Base-by-base conservation (phyloP, 768 basidiomycete genomes). In the Mrakia frigida region DNA sequence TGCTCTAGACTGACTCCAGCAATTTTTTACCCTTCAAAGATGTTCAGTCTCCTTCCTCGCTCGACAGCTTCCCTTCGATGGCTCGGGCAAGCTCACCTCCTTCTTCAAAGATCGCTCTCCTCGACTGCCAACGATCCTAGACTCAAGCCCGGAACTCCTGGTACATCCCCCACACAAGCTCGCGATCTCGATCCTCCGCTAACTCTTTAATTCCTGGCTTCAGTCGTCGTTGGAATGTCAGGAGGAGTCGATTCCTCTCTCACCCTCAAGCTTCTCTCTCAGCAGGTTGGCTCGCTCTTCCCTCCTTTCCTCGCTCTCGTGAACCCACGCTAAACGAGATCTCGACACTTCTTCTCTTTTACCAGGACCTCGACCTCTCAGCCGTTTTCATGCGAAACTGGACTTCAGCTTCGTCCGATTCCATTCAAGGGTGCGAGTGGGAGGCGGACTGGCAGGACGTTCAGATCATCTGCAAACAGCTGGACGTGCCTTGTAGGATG, bases 331-430 rank as follows among this genome's bases (percentile, higher is more conserved):
- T 63, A 6, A 25, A 5, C 14, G 2, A 2, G 5, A 2, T 6
- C 18, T 50, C 76, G 3, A 35, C n/a, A 35, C n/a, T n/a, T n/a
- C n/a, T n/a, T 39, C 1, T 39, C 41, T n/a, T 28, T 28, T 65
- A 10, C 6, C 77, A 93, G 91, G 90, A 91, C 77, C 91, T 89
- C 79, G 89, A 94, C 80, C 86, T 96, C 2, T 91, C 91, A 56
- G 93, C 93, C 6, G 87, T 97, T 0, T 98, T 90, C 83, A 98
- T 98, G 95, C 88, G 93, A 31, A 98, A 98, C 77, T 98, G 95
- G 95, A 81, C 82, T 56, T 78, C 81, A 1, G 76, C 80, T 6
- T 74, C 80, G 13, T 81, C 81, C 33, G 83, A 84, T 63, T 37
- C 31, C 3, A 70, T 77, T 52, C 78, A 86, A n/a, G 91, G 92